These are phyloP conservation scores for Haplosporangium sp. DNA, from an alignment of 371 early-diverging fungal species.

Conservation along the genomic window DNA sequence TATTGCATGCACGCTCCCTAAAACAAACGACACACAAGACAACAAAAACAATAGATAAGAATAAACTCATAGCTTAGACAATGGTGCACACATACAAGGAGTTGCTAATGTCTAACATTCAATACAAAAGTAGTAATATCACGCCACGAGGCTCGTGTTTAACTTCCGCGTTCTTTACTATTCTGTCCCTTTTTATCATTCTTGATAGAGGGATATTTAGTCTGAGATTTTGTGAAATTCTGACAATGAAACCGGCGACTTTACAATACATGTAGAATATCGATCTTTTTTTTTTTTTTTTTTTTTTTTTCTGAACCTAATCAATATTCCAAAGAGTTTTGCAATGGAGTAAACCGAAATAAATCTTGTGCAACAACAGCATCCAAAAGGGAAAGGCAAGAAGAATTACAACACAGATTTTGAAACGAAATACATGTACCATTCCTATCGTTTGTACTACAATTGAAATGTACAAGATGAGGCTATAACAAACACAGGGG, in stretches of 20 bases:
- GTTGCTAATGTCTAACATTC: no score
- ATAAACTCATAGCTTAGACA: background rate
- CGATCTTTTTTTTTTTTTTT: no score
- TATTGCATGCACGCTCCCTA: slow-evolving; percentile 12
- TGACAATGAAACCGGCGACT: background rate
- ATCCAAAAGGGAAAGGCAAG: background rate
- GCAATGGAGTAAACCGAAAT: background rate
- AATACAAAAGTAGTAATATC: no score
- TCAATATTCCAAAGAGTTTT: no score
- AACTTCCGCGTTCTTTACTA: background rate
- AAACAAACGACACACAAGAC: background rate
- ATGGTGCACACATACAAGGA: no score
- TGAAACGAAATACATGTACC: background rate
- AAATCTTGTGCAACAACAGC: background rate
- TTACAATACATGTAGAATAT: background rate
- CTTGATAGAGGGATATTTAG: background rate
- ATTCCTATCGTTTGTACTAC: background rate
- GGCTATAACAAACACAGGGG: background rate
- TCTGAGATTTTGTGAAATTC: background rate
- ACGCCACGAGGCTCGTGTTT: no score
- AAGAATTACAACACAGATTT: background rate
- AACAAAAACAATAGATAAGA: background rate
- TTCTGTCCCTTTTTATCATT: background rate
- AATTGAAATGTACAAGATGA: background rate
- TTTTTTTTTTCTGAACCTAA: no score